phyloP scores from a whole-genome alignment of 1,284 basidiomycete genomes.

The Pseudozyma tsukubaensis region DNA sequence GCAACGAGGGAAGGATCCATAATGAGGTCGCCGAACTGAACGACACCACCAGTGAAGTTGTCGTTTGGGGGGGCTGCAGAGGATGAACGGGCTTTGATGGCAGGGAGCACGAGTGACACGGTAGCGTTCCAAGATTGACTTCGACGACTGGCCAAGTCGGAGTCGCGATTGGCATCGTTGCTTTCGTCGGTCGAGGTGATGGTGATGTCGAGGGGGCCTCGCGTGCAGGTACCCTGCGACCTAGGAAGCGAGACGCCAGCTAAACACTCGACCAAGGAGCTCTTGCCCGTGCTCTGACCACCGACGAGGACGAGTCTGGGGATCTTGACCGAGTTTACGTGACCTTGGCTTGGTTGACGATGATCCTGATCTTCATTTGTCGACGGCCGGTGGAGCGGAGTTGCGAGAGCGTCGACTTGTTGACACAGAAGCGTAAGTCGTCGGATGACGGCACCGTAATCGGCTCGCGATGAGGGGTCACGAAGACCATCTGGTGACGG shows the following conservation, averaged over 20 bases:
- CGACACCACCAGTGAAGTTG: neutral
- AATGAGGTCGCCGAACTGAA: conserved; percentile 20
- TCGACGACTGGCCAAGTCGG: neutral
- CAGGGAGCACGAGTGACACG: conserved; percentile 11
- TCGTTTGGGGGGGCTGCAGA: neutral
- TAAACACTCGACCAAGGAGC: conserved; percentile 32
- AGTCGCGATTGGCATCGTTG: neutral
- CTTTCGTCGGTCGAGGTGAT: conserved; percentile 10
- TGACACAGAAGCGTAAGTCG: conserved; percentile 11
- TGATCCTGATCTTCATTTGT: conserved; percentile 6
- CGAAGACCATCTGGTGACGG: conserved; percentile 2
- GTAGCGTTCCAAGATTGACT: conserved; percentile 4
- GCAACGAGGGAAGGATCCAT: conserved; percentile 16
- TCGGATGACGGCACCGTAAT: conserved; percentile 26
- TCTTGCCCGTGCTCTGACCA: conserved; percentile 31
- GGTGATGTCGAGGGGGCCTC: conserved; percentile 30
- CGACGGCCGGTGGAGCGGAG: conserved; percentile 11
- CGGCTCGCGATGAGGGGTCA: neutral
- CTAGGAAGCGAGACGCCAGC: conserved; percentile 28
- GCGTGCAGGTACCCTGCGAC: conserved; percentile 23
- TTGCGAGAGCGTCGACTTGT: conserved; percentile 19
- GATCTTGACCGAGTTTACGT: neutral
- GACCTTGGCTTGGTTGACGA: neutral
- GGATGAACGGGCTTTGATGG: neutral
- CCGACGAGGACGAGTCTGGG: conserved; percentile 25